phyloP scores from a whole-genome alignment of 441 rosid species.

The Populus hybrid region DNA sequence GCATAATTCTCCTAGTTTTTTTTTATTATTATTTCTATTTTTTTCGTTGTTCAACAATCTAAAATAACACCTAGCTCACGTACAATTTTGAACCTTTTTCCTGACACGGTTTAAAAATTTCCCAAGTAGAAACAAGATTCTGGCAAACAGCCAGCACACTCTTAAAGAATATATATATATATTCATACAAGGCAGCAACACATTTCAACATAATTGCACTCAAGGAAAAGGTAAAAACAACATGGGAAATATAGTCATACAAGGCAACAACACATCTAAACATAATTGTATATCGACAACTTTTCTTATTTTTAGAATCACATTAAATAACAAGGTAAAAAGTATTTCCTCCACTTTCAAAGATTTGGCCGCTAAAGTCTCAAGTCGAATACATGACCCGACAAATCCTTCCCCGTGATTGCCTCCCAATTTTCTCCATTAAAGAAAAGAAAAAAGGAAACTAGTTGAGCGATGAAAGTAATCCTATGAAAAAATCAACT shows the following conservation, averaged over 20 bases:
- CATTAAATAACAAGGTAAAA: not conserved
- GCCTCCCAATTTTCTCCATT: not conserved
- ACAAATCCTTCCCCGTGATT: not conserved
- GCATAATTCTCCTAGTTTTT: too few relatives aligned
- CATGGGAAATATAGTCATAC: too few relatives aligned
- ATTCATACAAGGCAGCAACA: too few relatives aligned
- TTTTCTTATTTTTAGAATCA: not conserved
- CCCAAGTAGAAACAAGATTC: too few relatives aligned
- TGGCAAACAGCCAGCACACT: too few relatives aligned
- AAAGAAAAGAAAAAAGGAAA: not conserved
- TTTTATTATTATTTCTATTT: fast-evolving
- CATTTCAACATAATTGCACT: too few relatives aligned
- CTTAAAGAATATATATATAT: too few relatives aligned
- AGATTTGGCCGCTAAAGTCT: not conserved
- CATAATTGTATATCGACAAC: not conserved
- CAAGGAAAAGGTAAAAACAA: too few relatives aligned
- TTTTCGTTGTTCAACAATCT: too few relatives aligned
- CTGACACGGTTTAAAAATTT: too few relatives aligned
- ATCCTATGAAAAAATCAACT: not conserved
- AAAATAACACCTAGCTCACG: too few relatives aligned
- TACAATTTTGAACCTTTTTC: too few relatives aligned
- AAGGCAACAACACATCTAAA: not conserved
- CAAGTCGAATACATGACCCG: not conserved
- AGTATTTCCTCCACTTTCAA: not conserved
- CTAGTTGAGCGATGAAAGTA: not conserved